phyloP scores from a whole-genome alignment of 768 basidiomycete genomes.

The Tephrocybe sp. region DNA sequence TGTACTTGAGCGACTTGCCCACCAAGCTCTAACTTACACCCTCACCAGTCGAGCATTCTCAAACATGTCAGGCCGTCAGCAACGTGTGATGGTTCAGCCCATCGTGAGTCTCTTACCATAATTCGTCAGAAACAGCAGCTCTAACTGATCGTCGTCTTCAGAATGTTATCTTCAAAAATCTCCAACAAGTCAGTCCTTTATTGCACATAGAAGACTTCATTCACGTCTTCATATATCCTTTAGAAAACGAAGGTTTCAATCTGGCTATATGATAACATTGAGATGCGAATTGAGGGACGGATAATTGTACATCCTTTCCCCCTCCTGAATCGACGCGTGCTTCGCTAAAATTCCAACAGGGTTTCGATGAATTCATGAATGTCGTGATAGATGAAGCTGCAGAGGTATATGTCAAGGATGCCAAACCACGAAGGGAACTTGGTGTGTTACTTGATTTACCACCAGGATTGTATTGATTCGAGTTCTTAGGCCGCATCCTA shows the following conservation, averaged over 20 bases:
- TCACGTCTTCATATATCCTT: conserved; percentile 8
- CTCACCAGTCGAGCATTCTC: conserved; percentile 11
- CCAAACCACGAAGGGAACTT: conserved; percentile 78
- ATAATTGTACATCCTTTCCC: conserved; percentile 77
- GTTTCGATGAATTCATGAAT: conserved; percentile 99
- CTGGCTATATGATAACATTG: conserved; percentile 96
- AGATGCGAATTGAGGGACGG: conserved; percentile 94
- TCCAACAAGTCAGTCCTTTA: conserved; percentile 63
- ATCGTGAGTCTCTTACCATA: too few species aligned
- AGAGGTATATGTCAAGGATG: conserved; percentile 89
- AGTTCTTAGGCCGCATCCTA: conserved; percentile 77
- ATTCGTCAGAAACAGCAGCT: too few species aligned
- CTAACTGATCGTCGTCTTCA: conserved; percentile 24
- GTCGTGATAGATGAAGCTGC: conserved; percentile 90
- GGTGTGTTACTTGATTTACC: conserved; percentile 47
- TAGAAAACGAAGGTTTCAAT: conserved; percentile 79
- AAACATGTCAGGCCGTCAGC: conserved; percentile 90
- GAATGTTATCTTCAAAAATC: conserved; percentile 98
- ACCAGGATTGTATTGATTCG: conserved; percentile 2
- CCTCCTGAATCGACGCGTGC: neutral
- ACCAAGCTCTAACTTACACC: conserved; percentile 13
- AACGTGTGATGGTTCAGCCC: conserved; percentile 99
- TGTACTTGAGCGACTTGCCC: neutral
- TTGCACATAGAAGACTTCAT: conserved; percentile 6
- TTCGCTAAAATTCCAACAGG: conserved; percentile 45